These are phyloP conservation scores for Claviceps lovelessii DNA, from an alignment of 2,329 filamentous ascomycete species.

Conservation along the genomic window DNA sequence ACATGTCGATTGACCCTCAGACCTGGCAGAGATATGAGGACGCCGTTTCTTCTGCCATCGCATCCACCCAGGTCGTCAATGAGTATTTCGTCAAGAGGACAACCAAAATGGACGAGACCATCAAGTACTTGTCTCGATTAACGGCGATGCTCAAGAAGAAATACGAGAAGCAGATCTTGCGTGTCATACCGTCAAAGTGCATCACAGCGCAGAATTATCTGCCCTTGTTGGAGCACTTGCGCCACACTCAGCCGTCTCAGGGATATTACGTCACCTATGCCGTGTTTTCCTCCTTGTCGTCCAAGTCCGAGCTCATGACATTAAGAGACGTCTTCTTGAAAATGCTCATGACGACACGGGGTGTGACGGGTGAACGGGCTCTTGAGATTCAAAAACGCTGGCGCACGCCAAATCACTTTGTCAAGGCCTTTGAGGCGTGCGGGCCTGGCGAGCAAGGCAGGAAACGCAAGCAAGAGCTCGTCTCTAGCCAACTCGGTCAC, in stretches of 20 bases:
- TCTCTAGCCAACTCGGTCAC: constrained; percentile 40
- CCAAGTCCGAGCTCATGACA: constrained; percentile 61
- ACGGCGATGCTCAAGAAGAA: constrained; percentile 51
- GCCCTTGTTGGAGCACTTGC: constrained; percentile 45
- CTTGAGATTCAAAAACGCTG: constrained; percentile 67
- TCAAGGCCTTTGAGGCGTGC: constrained; percentile 52
- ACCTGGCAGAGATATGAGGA: constrained; percentile 46
- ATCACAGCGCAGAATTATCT: constrained; percentile 53
- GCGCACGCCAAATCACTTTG: constrained; percentile 56
- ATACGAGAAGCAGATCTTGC: constrained; percentile 44
- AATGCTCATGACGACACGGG: constrained; percentile 71
- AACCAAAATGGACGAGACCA: constrained; percentile 60
- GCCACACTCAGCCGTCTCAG: constrained; percentile 31
- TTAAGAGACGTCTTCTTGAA: constrained; percentile 64
- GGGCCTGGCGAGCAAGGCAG: constrained; percentile 32
- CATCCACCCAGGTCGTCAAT: constrained; percentile 63
- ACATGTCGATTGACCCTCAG: constrained; percentile 46
- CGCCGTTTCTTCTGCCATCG: constrained; percentile 56
- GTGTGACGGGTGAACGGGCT: constrained; percentile 63
- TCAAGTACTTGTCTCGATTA: constrained; percentile 60
- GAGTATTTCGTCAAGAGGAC: constrained; percentile 70
- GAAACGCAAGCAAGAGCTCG: constrained; percentile 45
- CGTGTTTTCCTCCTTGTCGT: constrained; percentile 57
- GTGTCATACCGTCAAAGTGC: constrained; percentile 51
- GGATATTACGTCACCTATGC: constrained; percentile 53